Evolutionary conservation across 148 eudicot genomes (phyloP).

Genomic region (Beta vulgaris): DNA sequence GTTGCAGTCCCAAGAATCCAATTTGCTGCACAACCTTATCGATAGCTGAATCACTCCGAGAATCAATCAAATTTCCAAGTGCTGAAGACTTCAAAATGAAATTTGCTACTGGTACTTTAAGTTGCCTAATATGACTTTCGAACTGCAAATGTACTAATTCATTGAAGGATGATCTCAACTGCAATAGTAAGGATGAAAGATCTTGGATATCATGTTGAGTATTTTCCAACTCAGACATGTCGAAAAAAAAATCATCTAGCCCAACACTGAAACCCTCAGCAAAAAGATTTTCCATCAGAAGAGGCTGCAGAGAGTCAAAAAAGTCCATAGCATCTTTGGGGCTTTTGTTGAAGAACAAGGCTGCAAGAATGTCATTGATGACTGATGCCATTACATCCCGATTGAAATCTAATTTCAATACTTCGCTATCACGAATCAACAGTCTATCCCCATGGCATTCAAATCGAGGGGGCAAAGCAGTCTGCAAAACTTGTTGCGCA

Average conservation of each 20-base stretch:
- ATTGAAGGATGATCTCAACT: slow-evolving; percentile 51
- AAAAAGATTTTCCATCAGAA: slow-evolving; percentile 74
- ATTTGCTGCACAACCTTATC: slow-evolving; percentile 83
- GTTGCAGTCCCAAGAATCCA: slow-evolving; percentile 78
- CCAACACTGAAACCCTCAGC: slow-evolving; percentile 79
- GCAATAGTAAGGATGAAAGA: slow-evolving; percentile 44
- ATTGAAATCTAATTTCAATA: slow-evolving; percentile 51
- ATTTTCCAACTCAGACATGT: slow-evolving; percentile 34
- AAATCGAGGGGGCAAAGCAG: slow-evolving; percentile 57
- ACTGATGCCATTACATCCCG: slow-evolving; percentile 55
- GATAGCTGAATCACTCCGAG: slow-evolving; percentile 75
- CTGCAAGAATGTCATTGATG: slow-evolving; percentile 59
- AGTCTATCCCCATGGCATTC: slow-evolving; percentile 60
- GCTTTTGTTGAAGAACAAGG: slow-evolving; percentile 65
- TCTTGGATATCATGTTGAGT: slow-evolving; percentile 50
- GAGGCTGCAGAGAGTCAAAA: slow-evolving; percentile 70
- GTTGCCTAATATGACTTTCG: slow-evolving; percentile 46
- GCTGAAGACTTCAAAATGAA: slow-evolving; percentile 60
- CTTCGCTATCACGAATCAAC: slow-evolving; percentile 47
- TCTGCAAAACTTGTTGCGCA: slow-evolving; percentile 65
- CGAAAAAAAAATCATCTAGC: slow-evolving; percentile 57
- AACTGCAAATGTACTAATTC: slow-evolving; percentile 63
- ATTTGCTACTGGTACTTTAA: slow-evolving; percentile 50
- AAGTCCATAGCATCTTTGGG: slow-evolving; percentile 64
- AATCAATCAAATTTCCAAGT: slow-evolving; percentile 69